Evolutionary conservation across 2,329 filamentous ascomycete genomes (phyloP), one percentile per base, ranked within the genome.

Genomic region (Pseudogymnoascus sp.): DNA sequence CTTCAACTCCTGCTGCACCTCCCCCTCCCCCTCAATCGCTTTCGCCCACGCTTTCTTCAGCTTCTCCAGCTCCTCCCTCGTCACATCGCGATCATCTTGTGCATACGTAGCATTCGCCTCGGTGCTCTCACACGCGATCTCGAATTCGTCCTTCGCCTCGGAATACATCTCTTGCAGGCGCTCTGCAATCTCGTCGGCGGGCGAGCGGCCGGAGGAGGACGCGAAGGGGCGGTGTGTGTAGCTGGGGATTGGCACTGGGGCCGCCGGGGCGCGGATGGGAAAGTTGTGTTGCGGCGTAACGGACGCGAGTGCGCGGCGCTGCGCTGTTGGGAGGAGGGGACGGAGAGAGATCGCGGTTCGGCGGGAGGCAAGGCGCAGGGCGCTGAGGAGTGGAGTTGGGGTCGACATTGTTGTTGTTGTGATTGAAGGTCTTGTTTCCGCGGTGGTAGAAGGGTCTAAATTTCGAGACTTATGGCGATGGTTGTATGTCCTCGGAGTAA

Each of bases 41-140:
- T 70, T 53, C 33, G 70, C 66, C 62, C 69, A 73, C 69, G 70
- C 69, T 38, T 63, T 65, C 65, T 73, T 71, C 56, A 74, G 63
- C 42, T 76, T 73, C 61, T 78, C 72, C 59, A 79, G 68, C 4
- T 78, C 77, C 62, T 79, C 77, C 31, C 77, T 75, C 3, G 78
- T 77, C 3, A 77, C 76, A 37, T 75, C 75, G 3, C 78, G 74
- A 66, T 80, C 78, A 0, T 74, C 77, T 10, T 74, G 73, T 1
- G 77, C 78, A 68, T 79, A 80, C 62, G 78, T 76, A 2, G 77
- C 77, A 1, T 74, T 70, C 31, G 70, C 71, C 42, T 78, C 74
- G 1, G 78, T 79, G 65, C 77, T 78, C 62, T 80, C 78, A 0
- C 74, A 74, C 3, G 78, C 78, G 65, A 80, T 80, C 70, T 80